Percentiles rank a stretch among this genome's conserved stretches.
Evolutionary conservation across 164 flowering plant species (phyloP).

Genomic region (Protea cynaroides): DNA sequence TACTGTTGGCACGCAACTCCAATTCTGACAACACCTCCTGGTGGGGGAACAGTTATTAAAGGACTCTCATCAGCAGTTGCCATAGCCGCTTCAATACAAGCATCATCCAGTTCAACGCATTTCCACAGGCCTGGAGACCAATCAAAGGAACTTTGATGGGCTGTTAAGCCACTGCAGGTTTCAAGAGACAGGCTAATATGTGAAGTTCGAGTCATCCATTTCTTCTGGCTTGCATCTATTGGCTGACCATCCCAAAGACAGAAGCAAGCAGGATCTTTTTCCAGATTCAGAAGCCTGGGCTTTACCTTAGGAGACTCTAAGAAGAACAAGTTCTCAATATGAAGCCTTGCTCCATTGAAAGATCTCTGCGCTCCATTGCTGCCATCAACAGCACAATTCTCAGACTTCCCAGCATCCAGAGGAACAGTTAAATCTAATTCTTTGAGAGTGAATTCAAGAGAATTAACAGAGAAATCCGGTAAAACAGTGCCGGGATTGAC

Average conservation of each 20-base stretch:
- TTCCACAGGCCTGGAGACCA: slow-evolving; percentile 53
- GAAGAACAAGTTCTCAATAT: slow-evolving; percentile 55
- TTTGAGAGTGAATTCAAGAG: slow-evolving; percentile 52
- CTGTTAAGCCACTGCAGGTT: slow-evolving; percentile 26
- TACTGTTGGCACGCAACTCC: slow-evolving; percentile 73
- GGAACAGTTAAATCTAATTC: slow-evolving; percentile 79
- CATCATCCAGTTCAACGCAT: slow-evolving; percentile 77
- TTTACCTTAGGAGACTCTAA: slow-evolving; percentile 60
- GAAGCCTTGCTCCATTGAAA: slow-evolving; percentile 89
- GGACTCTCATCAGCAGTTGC: slow-evolving; percentile 89
- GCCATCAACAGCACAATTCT: slow-evolving; percentile 10
- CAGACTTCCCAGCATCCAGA: slow-evolving; percentile 27
- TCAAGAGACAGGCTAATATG: slow-evolving; percentile 67
- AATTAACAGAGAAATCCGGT: slow-evolving; percentile 82
- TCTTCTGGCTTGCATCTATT: slow-evolving; percentile 83
- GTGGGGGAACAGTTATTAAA: slow-evolving; percentile 68
- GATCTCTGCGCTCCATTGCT: slow-evolving; percentile 23
- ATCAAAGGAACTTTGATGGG: slow-evolving; percentile 20
- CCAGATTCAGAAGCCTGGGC: slow-evolving; percentile 62
- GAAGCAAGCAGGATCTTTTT: slow-evolving; percentile 96
- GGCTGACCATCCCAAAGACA: slow-evolving; percentile 92
- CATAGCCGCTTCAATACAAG: slow-evolving; percentile 85
- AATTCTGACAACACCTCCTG: slow-evolving; percentile 85
- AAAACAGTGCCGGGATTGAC: slow-evolving; percentile 68
- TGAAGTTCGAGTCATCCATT: slow-evolving; percentile 65